Conservation (phyloP, 148 eudicot species). For the Cornus suecica region DNA sequence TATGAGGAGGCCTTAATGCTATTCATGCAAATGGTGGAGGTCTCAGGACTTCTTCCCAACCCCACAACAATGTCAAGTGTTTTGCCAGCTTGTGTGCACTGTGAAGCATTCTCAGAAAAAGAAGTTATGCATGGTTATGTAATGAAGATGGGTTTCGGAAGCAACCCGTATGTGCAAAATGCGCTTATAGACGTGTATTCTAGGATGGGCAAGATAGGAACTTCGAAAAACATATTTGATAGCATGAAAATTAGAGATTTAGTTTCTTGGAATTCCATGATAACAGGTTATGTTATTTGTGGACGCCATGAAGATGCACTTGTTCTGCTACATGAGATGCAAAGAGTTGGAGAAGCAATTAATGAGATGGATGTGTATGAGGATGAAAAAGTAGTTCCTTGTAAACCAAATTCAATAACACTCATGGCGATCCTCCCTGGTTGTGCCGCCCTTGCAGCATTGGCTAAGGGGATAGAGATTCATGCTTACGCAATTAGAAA, state of each 20-base stretch:
- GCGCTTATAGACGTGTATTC: conserved; percentile 89
- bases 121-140: conserved; percentile 76
- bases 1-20: conserved; percentile 58
- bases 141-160: conserved; percentile 61
- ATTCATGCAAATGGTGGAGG: conserved; percentile 59
- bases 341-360: conserved; percentile 21
- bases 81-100: conserved; percentile 76
- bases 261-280: conserved; percentile 87
- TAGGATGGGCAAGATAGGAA: conserved; percentile 61
- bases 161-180: conserved; percentile 61
- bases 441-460: conserved; percentile 74
- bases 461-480: conserved; percentile 78
- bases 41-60: conserved; percentile 51
- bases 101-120: conserved; percentile 46
- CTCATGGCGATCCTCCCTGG: conserved; percentile 87
- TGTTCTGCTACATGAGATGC: conserved; percentile 59
- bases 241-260: conserved; percentile 61
- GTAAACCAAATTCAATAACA: conserved; percentile 66
- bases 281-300: conserved; percentile 75
- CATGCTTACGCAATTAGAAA: conserved; percentile 73
- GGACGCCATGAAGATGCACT: conserved; percentile 66
- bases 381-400: conserved; percentile 16
- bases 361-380: conserved; percentile 19
- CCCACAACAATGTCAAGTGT: conserved; percentile 84
- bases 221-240: conserved; percentile 53